Conservation (phyloP, 1,284 basidiomycete genomes). For the Ustilago nuda region DNA sequence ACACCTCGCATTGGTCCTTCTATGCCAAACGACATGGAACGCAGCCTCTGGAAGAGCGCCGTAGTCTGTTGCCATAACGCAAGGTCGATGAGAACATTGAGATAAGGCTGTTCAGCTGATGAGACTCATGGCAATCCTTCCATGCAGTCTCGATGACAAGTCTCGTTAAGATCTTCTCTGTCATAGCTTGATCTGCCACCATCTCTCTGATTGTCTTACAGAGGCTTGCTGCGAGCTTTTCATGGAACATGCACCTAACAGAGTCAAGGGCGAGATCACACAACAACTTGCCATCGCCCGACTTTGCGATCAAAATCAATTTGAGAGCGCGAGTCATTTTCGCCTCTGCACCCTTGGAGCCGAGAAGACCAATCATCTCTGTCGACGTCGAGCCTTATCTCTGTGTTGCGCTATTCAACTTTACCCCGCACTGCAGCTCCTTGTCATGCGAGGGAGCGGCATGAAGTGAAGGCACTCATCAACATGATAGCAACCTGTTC, state of each 20-base stretch:
- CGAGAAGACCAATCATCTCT: constrained; percentile 6
- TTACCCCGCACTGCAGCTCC: constrained; percentile 16
- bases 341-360: constrained; percentile 9
- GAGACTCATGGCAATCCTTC: background rate
- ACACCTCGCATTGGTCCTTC: background rate
- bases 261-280: background rate
- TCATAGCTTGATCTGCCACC: background rate
- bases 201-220: background rate
- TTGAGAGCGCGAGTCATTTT: constrained; percentile 9
- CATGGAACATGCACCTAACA: background rate
- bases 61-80: background rate
- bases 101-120: background rate
- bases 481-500: background rate
- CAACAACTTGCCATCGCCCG: background rate
- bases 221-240: background rate
- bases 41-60: background rate
- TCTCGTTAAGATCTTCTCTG: background rate
- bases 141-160: background rate
- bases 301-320: constrained; percentile 2
- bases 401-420: background rate
- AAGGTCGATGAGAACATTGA: background rate
- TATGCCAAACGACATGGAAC: background rate
- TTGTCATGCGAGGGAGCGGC: constrained; percentile 4
- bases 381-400: constrained; percentile 6
- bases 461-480: constrained; percentile 9